phyloP scores from a whole-genome alignment of 1,139 yeast genomes.

The Groenewaldozyma auringiensis region DNA sequence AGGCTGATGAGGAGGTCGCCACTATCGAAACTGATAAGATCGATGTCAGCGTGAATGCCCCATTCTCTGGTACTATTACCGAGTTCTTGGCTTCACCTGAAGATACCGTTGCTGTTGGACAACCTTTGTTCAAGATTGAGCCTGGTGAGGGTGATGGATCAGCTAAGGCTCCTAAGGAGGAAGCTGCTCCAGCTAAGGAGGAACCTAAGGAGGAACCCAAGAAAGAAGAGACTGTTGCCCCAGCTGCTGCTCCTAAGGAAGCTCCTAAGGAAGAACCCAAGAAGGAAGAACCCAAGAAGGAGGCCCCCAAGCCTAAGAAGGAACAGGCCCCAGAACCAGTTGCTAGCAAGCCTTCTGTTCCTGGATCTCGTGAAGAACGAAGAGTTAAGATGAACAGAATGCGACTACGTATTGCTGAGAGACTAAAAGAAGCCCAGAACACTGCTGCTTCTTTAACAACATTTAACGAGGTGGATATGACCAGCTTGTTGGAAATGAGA shows the following conservation, averaged over 20 bases:
- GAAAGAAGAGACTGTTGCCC: slow-evolving; percentile 28
- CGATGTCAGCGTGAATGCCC: slow-evolving; percentile 94
- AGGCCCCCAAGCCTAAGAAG: slow-evolving; percentile 20
- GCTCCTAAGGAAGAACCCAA: slow-evolving; percentile 27
- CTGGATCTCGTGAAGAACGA: slow-evolving; percentile 73
- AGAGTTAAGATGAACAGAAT: slow-evolving; percentile 98
- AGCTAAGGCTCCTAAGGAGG: slow-evolving; percentile 26
- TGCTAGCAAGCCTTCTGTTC: slow-evolving; percentile 38
- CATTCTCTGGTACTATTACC: slow-evolving; percentile 81
- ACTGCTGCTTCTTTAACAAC: slow-evolving; percentile 98
- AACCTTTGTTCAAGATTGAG: slow-evolving; percentile 82
- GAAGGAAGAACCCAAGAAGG: slow-evolving; percentile 24
- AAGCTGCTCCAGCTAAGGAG: slow-evolving; percentile 22
- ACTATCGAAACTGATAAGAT: slow-evolving; percentile 98
- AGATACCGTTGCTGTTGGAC: slow-evolving; percentile 95
- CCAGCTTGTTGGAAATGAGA: slow-evolving; percentile 87
- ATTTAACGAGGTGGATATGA: slow-evolving; percentile 97
- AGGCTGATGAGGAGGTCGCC: slow-evolving; percentile 84
- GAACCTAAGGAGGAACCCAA: slow-evolving; percentile 28
- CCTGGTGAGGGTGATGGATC: slow-evolving; percentile 65
- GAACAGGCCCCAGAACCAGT: slow-evolving; percentile 28
- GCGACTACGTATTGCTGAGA: slow-evolving; percentile 98
- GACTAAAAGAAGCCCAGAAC: slow-evolving; percentile 98
- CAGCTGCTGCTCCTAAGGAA: slow-evolving; percentile 24
- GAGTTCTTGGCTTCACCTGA: slow-evolving; percentile 80